Percentiles rank a stretch among this genome's conserved stretches.
phyloP scores from a whole-genome alignment of 2,329 filamentous ascomycete species.

The Cryphonectria parasitica region DNA sequence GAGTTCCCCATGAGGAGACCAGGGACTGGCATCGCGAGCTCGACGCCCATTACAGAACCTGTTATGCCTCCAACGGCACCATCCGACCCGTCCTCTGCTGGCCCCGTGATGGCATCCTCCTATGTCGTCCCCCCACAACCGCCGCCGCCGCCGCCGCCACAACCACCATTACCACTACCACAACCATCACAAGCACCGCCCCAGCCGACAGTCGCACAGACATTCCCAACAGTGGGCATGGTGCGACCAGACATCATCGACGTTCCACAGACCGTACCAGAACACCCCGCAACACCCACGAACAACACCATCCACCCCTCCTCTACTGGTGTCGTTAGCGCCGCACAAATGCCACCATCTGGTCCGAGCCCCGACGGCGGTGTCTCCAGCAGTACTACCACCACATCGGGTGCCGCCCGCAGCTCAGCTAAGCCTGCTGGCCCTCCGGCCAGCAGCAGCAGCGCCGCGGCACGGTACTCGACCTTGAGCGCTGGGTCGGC shows the following conservation, averaged over 20 bases:
- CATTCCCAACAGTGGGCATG: background rate
- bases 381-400: constrained; percentile 16
- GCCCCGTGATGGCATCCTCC: constrained; percentile 21
- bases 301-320: constrained; percentile 18
- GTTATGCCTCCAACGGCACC: constrained; percentile 8
- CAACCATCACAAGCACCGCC: constrained; percentile 13
- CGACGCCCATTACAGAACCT: constrained; percentile 36
- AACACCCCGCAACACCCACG: constrained; percentile 34
- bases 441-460: constrained; percentile 36
- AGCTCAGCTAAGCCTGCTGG: constrained; percentile 38
- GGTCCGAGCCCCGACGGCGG: constrained; percentile 27
- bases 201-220: constrained; percentile 15
- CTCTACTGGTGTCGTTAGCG: background rate
- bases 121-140: background rate
- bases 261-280: constrained; percentile 30
- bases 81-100: constrained; percentile 13
- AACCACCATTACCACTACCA: background rate
- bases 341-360: constrained; percentile 26
- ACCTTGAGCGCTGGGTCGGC: constrained; percentile 48
- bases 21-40: constrained; percentile 42
- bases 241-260: constrained; percentile 27
- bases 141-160: constrained; percentile 8
- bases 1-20: constrained; percentile 58
- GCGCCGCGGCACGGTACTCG: constrained; percentile 51
- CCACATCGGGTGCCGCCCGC: constrained; percentile 14